Evolutionary conservation across 1,284 basidiomycete species (phyloP).

Genomic region (Cutaneotrichosporon sp.): DNA sequence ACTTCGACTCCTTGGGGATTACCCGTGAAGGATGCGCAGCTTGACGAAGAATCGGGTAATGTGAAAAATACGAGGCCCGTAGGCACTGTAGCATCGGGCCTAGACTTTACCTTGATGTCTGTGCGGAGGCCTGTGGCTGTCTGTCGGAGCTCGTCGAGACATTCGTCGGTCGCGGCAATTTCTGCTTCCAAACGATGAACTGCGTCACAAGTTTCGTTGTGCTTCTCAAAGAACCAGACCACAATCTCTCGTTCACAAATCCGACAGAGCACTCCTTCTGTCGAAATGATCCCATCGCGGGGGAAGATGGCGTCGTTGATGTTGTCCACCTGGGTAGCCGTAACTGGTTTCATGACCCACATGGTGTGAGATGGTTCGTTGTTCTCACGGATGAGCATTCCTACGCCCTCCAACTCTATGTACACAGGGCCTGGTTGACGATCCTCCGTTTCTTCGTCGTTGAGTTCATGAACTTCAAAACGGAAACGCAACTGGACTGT

Average conservation of each 20-base stretch:
- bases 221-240: constrained; percentile 99
- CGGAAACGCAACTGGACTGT: constrained; percentile 90
- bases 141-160: constrained; percentile 74
- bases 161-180: constrained; percentile 89
- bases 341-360: constrained; percentile 95
- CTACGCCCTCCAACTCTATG: constrained; percentile 92
- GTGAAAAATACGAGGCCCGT: constrained; percentile 75
- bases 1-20: constrained; percentile 61
- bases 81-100: constrained; percentile 33
- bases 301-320: constrained; percentile 55
- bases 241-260: constrained; percentile 97
- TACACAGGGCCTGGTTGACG: constrained; percentile 55
- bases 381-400: constrained; percentile 95
- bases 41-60: constrained; percentile 25
- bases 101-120: constrained; percentile 51
- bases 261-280: constrained; percentile 86
- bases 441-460: constrained; percentile 30
- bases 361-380: constrained; percentile 90
- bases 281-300: constrained; percentile 67
- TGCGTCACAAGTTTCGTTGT: constrained; percentile 98
- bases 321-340: constrained; percentile 44
- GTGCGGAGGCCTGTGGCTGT: constrained; percentile 68
- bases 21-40: background rate
- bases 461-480: constrained; percentile 54
- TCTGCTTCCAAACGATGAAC: constrained; percentile 94